These are phyloP conservation scores for Russula sp. DNA, from an alignment of 768 basidiomycete genomes.

Conservation along the genomic window DNA sequence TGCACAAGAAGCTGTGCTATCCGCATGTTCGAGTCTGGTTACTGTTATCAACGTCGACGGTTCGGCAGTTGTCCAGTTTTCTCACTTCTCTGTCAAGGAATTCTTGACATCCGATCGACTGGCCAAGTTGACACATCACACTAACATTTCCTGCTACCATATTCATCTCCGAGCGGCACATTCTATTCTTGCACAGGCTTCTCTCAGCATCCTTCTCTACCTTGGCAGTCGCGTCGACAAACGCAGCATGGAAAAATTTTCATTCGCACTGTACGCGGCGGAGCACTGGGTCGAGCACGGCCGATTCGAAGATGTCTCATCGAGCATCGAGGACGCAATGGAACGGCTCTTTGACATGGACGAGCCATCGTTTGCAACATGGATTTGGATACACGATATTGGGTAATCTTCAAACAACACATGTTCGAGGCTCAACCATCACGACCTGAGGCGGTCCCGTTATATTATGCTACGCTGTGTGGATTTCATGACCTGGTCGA, in stretches of 20 bases:
- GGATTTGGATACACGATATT: conserved; percentile 2
- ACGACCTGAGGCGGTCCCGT: neutral
- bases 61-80: conserved; percentile 4
- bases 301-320: neutral
- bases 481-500: neutral
- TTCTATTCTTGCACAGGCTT: neutral
- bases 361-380: neutral
- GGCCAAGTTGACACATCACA: too few relatives aligned
- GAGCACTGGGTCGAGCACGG: conserved; percentile 3
- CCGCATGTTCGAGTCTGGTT: conserved; percentile 1
- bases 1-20: neutral
- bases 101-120: conserved; percentile 8
- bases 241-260: neutral
- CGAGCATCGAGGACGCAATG: neutral
- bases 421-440: neutral
- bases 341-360: neutral
- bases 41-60: neutral
- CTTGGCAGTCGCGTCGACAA: neutral
- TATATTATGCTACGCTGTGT: conserved; percentile 8
- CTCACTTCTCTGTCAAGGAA: conserved; percentile 15
- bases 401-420: neutral
- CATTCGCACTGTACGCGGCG: neutral
- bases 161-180: neutral
- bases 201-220: conserved; percentile 1
- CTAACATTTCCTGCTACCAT: neutral